Evolutionary conservation across 257 asterid species (phyloP).

Genomic region (Prunella vulgaris): DNA sequence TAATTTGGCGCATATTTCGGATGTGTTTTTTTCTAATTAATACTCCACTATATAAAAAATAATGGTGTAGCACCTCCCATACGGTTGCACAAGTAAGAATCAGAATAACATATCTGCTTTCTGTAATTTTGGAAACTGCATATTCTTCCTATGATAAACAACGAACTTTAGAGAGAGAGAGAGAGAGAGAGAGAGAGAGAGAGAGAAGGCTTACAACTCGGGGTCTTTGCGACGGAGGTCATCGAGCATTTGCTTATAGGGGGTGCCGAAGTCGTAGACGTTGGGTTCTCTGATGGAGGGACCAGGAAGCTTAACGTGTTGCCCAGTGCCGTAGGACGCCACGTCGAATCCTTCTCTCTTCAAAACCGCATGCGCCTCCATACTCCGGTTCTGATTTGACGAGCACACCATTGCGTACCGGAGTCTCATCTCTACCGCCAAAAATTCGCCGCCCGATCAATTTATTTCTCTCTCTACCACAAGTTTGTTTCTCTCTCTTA

Average conservation of each 20-base stretch:
- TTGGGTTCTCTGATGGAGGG: constrained; percentile 97
- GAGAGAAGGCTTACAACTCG: constrained; percentile 46
- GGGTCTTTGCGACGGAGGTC: constrained; percentile 97
- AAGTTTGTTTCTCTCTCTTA: not conserved
- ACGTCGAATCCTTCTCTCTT: constrained; percentile 90
- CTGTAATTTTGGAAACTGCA: not conserved
- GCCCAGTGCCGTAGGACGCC: constrained; percentile 95
- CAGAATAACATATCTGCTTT: not conserved
- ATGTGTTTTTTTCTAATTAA: not conserved
- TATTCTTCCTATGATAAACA: too few relatives aligned
- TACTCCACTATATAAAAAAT: not conserved
- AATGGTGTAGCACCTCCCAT: not conserved
- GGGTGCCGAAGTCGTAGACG: constrained; percentile 96
- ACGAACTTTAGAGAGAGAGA: too few relatives aligned
- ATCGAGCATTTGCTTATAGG: constrained; percentile 89
- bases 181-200: not conserved
- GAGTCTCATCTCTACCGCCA: too few relatives aligned
- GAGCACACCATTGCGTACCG: constrained; percentile 97
- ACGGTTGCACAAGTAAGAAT: not conserved
- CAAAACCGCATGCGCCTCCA: constrained; percentile 89
- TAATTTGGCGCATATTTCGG: not conserved
- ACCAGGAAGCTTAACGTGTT: constrained; percentile 98
- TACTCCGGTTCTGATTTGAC: constrained; percentile 96
- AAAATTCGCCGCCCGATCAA: too few relatives aligned
- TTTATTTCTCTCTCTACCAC: not conserved